Conservation (phyloP, 768 basidiomycete species). For the Russula ochroleuca region DNA sequence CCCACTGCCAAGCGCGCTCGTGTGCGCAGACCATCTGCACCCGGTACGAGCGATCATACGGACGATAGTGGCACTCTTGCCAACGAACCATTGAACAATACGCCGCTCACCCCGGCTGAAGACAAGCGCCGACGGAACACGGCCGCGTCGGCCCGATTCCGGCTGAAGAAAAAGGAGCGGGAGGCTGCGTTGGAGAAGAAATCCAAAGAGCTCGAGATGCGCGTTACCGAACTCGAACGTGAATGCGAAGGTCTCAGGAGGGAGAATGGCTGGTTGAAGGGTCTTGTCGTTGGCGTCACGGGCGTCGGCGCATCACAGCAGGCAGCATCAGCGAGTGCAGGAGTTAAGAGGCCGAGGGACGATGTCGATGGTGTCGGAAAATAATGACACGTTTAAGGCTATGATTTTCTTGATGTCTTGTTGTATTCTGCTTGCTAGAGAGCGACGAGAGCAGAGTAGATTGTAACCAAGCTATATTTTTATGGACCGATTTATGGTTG, state of each 20-base stretch:
- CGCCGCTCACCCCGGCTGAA: constrained; percentile 54
- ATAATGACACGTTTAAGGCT: background rate
- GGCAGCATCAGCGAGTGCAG: background rate
- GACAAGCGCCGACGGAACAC: constrained; percentile 95
- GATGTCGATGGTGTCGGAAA: constrained; percentile 15
- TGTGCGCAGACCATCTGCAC: constrained; percentile 45
- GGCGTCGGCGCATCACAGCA: constrained; percentile 49
- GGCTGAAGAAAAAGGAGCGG: constrained; percentile 93
- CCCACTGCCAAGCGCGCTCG: constrained; percentile 27
- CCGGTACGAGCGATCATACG: constrained; percentile 33
- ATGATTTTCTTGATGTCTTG: background rate
- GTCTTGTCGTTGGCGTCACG: constrained; percentile 83
- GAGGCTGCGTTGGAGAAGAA: constrained; percentile 84
- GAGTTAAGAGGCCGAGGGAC: constrained; percentile 29
- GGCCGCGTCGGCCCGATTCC: constrained; percentile 88
- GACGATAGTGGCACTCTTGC: constrained; percentile 32
- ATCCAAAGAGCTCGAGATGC: constrained; percentile 77
- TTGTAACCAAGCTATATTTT: constrained; percentile 1
- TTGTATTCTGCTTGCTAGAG: background rate
- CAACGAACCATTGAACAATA: constrained; percentile 25
- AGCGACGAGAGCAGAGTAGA: background rate
- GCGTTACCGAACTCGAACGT: constrained; percentile 78
- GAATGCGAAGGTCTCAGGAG: constrained; percentile 85
- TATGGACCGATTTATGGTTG: background rate
- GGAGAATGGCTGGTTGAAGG: constrained; percentile 92